These are phyloP conservation scores for Acanthamoeba triangularis DNA, from an alignment of 208 protist genomes.

Conservation along the genomic window DNA sequence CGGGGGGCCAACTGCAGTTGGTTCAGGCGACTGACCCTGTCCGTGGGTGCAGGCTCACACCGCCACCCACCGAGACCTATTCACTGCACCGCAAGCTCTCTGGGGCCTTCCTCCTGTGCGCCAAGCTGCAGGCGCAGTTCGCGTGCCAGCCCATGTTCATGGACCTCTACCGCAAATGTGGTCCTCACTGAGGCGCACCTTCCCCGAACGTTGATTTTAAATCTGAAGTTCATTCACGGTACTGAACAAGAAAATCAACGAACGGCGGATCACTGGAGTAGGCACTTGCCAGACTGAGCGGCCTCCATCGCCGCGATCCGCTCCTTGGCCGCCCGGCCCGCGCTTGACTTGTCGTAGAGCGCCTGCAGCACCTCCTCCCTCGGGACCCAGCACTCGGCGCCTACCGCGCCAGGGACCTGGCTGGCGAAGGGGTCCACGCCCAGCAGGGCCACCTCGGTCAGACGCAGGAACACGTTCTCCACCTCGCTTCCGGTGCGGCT, in stretches of 20 bases:
- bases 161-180: constrained; percentile 36
- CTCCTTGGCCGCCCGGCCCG: background rate
- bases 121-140: constrained; percentile 94
- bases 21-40: background rate
- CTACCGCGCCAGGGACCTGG: background rate
- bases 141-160: constrained; percentile 89
- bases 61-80: constrained; percentile 95
- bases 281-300: background rate
- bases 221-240: too few species aligned
- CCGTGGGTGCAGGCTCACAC: constrained; percentile 88
- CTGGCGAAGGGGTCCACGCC: background rate
- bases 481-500: background rate
- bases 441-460: background rate
- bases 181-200: background rate
- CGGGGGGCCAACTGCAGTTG: too few species aligned
- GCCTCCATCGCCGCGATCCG: background rate
- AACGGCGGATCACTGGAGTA: background rate
- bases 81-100: constrained; percentile 97
- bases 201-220: too few species aligned
- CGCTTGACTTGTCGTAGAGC: background rate
- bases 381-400: background rate
- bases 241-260: too few species aligned
- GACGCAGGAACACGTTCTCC: background rate
- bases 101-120: constrained; percentile 96
- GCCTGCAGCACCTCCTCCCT: background rate